phyloP scores from a whole-genome alignment of 2,329 filamentous ascomycete species.

The Xylaria sp. region DNA sequence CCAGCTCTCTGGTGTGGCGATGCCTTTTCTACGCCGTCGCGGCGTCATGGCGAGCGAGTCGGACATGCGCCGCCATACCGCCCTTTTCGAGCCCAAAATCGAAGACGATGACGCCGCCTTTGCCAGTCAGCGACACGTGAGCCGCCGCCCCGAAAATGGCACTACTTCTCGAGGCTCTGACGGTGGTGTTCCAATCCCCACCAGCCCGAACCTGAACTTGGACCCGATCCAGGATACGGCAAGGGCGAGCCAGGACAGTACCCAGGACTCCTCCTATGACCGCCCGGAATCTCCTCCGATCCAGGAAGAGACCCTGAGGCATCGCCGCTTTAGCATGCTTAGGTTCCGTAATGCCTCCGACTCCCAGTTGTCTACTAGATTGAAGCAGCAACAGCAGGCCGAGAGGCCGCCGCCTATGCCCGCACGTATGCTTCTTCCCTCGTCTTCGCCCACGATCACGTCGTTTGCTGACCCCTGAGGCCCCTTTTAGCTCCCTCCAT shows the following conservation, averaged over 20 bases:
- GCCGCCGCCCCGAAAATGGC: constrained; percentile 31
- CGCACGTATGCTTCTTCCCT: constrained; percentile 58
- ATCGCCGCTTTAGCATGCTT: constrained; percentile 75
- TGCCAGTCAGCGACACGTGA: constrained; percentile 36
- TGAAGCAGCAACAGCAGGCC: constrained; percentile 72
- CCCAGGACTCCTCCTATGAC: constrained; percentile 45
- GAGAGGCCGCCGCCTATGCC: constrained; percentile 68
- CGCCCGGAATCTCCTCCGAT: constrained; percentile 62
- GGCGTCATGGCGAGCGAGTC: constrained; percentile 69
- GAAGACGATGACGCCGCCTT: constrained; percentile 43
- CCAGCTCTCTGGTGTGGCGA: constrained; percentile 44
- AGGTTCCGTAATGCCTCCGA: constrained; percentile 93
- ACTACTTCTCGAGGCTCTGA: constrained; percentile 34
- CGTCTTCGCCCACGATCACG: constrained; percentile 4
- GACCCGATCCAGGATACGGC: constrained; percentile 25
- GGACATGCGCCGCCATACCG: constrained; percentile 66
- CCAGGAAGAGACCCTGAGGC: constrained; percentile 66
- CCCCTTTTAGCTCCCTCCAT: constrained; percentile 71
- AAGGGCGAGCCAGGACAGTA: constrained; percentile 41
- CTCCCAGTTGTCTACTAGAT: constrained; percentile 82
- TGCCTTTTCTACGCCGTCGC: constrained; percentile 72
- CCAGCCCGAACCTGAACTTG: constrained; percentile 32
- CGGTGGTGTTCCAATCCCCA: constrained; percentile 40
- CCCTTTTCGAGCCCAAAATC: constrained; percentile 49
- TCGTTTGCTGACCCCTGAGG: constrained; percentile 42